Evolutionary conservation across 2,329 filamentous ascomycete genomes (phyloP).

Genomic region (Penicillium sp.): DNA sequence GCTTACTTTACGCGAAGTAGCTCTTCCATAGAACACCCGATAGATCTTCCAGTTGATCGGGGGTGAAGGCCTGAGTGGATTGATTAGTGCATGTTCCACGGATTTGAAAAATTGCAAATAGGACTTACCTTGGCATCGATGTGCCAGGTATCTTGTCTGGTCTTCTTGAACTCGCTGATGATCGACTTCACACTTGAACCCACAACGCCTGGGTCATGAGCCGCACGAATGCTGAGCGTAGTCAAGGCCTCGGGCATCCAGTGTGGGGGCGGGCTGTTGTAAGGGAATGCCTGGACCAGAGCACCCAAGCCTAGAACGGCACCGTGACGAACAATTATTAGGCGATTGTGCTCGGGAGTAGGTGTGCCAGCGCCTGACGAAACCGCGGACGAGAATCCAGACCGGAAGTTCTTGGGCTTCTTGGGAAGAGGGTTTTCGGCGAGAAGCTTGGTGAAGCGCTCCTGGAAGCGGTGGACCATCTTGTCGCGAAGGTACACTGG

Average conservation of each 20-base stretch:
- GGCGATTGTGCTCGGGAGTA: conserved; percentile 61
- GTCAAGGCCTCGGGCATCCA: conserved; percentile 96
- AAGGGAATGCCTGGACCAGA: conserved; percentile 92
- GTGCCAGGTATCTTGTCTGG: conserved; percentile 95
- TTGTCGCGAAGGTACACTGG: conserved; percentile 74
- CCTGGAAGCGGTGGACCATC: conserved; percentile 72
- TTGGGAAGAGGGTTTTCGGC: conserved; percentile 84
- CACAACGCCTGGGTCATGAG: conserved; percentile 85
- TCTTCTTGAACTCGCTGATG: conserved; percentile 98
- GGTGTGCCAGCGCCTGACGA: conserved; percentile 50
- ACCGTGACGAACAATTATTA: conserved; percentile 80
- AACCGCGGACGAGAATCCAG: conserved; percentile 41
- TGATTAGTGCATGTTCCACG: conserved; percentile 19
- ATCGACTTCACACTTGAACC: conserved; percentile 95
- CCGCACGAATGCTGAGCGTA: conserved; percentile 77
- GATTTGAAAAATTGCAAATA: neutral
- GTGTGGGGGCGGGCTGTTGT: conserved; percentile 81
- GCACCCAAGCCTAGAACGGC: conserved; percentile 89
- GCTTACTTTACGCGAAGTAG: conserved; percentile 74
- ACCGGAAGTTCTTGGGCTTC: conserved; percentile 43
- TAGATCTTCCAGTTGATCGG: conserved; percentile 90
- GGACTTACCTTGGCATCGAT: conserved; percentile 89
- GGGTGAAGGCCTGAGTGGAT: conserved; percentile 70
- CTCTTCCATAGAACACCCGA: conserved; percentile 99
- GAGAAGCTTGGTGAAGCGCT: conserved; percentile 76